phyloP scores from a whole-genome alignment of 768 basidiomycete species.

The Boletus coccyginus region DNA sequence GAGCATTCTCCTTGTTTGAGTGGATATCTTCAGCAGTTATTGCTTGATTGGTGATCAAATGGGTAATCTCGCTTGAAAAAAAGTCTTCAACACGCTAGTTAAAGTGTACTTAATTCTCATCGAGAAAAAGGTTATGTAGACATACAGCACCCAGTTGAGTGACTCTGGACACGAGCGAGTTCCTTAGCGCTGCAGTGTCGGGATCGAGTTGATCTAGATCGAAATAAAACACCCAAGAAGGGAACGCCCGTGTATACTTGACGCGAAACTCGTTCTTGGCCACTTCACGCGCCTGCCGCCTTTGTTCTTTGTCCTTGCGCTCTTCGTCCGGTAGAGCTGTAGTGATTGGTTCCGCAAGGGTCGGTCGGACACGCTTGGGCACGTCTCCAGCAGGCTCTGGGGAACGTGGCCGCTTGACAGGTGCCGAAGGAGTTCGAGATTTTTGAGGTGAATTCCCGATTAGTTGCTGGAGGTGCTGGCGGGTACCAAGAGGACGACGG shows the following conservation, averaged over 20 bases:
- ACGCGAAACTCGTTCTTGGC: conserved; percentile 70
- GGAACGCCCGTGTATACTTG: conserved; percentile 87
- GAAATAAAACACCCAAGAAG: conserved; percentile 81
- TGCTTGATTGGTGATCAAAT: conserved; percentile 73
- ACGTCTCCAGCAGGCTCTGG: conserved; percentile 44
- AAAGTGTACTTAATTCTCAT: conserved; percentile 2
- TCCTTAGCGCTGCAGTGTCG: conserved; percentile 34
- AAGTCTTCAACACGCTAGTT: conserved; percentile 79
- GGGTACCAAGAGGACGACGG: conserved; percentile 49
- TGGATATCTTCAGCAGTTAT: conserved; percentile 33
- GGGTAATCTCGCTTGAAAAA: conserved; percentile 84
- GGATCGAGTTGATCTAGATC: conserved; percentile 55
- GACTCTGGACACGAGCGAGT: conserved; percentile 54
- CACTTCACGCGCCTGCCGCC: conserved; percentile 49
- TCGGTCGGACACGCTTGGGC: conserved; percentile 46
- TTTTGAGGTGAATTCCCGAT: conserved; percentile 35
- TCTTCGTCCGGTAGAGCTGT: conserved; percentile 33
- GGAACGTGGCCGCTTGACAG: conserved; percentile 48
- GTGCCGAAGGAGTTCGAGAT: conserved; percentile 32
- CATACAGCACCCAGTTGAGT: conserved; percentile 75
- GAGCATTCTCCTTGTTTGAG: conserved; percentile 68
- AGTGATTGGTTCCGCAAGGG: conserved; percentile 19
- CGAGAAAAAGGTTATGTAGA: conserved; percentile 14
- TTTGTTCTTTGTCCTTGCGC: conserved; percentile 47
- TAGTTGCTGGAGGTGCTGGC: conserved; percentile 37